Evolutionary conservation across 176 grass and related monocot species (phyloP).

Genomic region (Typha latifolia): DNA sequence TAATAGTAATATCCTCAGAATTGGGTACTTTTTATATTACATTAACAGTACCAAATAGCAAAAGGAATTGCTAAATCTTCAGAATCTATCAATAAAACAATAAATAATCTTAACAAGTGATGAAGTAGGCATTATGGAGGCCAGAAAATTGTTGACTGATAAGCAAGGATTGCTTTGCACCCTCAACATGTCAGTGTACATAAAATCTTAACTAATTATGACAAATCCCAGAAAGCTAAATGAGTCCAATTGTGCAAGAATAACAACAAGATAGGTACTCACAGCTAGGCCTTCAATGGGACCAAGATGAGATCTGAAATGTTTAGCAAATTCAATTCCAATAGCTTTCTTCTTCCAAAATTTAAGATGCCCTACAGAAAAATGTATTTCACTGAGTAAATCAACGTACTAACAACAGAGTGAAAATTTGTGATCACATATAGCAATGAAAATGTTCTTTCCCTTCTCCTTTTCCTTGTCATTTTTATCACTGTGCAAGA

Average conservation of each 20-base stretch:
- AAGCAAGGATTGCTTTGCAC: no score
- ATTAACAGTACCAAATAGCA: no score
- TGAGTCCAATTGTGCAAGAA: not conserved
- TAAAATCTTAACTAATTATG: not conserved
- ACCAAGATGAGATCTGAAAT: slow-evolving; percentile 91
- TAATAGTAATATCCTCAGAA: no score
- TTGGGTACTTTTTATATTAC: no score
- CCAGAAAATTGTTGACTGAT: no score
- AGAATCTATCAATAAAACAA: no score
- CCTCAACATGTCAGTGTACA: no score
- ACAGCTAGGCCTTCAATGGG: slow-evolving; percentile 94
- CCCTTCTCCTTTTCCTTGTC: not conserved
- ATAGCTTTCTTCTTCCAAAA: slow-evolving; percentile 95
- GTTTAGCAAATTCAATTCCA: slow-evolving; percentile 95
- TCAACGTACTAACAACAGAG: not conserved
- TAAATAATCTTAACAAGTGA: no score
- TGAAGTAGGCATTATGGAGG: no score
- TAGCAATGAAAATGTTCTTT: no score
- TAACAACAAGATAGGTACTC: slow-evolving; percentile 24
- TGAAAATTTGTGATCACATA: no score
- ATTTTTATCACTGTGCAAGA: not conserved
- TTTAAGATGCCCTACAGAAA: slow-evolving; percentile 64
- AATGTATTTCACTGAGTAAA: not conserved
- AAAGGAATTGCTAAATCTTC: no score
- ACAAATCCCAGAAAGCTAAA: not conserved